Base-by-base conservation (phyloP, 306 rosid genomes). In the Senna tora region DNA sequence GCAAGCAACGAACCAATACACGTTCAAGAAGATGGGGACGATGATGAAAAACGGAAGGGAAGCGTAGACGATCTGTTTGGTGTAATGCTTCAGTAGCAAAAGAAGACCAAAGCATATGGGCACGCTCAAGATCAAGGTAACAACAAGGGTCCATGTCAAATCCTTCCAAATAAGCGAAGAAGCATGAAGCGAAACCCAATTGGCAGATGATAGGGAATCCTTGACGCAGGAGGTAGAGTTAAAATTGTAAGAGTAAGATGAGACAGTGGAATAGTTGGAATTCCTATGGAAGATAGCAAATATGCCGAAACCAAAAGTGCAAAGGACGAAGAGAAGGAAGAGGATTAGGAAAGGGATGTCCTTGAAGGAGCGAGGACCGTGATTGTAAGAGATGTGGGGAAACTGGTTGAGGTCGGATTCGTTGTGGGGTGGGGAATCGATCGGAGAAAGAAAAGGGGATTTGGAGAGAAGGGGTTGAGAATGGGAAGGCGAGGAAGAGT, bases 1-100 rank as follows among this genome's bases (percentile, higher is more conserved):
- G 76, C 98, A 94, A 20, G 89, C 96, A 7, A 94, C 96, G 65
- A 94, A 94, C 98, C 97, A 94, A 22, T 89, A 94, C 2, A 91
- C 92, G 65, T 94, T 78, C 60, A 91, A 74, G 65, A 94, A 91
- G 34, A 94, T 74, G 2, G 98, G 98, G 43, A 91, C 51, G 5
- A 76, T 5, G 5, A 94, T 54, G 39, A 94, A 89, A 75, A 94
- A 86, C 0, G 98, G 98, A 14, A 94, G 77, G 0, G 85, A 62
- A 2, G 65, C 87, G 73, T 94, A 94, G 71, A 94, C 96, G 34
- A 94, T 65, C 46, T 91, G 96, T 72, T 89, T 91, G 63, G 98
- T 83, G 46, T 91, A 94, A 75, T 61, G 88, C 79, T 91, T 94
- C 69, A 94, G 95, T 22, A 61, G 74, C 42, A 89, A 64, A 33